Conservation (phyloP, 2,329 filamentous ascomycete species). For the Talaromyces islandicus region DNA sequence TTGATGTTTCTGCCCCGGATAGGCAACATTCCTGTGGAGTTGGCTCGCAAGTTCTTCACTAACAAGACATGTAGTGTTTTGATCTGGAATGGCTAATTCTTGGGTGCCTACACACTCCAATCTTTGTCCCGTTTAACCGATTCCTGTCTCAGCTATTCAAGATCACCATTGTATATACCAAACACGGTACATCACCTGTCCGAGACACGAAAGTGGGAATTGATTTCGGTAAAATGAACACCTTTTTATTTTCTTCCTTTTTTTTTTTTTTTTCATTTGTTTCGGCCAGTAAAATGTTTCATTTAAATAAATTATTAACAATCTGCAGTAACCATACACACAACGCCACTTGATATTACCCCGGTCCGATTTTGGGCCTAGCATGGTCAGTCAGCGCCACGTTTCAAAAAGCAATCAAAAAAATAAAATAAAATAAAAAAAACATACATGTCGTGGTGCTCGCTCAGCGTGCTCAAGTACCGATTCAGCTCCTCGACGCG, state of each 20-base stretch:
- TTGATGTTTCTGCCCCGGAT: not conserved
- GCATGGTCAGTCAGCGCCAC: constrained; percentile 3
- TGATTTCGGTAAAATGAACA: not conserved
- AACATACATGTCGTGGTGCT: constrained; percentile 87
- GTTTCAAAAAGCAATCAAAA: not conserved
- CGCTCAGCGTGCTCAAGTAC: constrained; percentile 83
- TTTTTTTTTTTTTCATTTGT: no score
- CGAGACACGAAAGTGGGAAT: not conserved
- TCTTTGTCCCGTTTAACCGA: not conserved
- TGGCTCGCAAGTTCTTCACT: not conserved
- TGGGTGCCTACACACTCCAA: no score
- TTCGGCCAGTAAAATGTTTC: not conserved
- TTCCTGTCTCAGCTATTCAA: not conserved
- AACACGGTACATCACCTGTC: not conserved
- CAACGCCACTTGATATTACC: constrained; percentile 18
- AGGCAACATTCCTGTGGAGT: not conserved
- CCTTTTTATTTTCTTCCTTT: no score
- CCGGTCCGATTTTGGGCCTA: constrained; percentile 27
- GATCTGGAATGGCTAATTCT: no score
- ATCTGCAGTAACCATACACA: not conserved
- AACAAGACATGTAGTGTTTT: no score
- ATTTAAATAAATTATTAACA: not conserved
- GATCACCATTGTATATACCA: not conserved
- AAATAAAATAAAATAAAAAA: not conserved
- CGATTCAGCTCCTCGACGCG: constrained; percentile 92